A percentile compares a stretch with the other conserved stretches of the same genome.
These are phyloP conservation scores for Pseudocercospora crystallina DNA, from an alignment of 2,329 filamentous ascomycete genomes.

Conservation along the genomic window DNA sequence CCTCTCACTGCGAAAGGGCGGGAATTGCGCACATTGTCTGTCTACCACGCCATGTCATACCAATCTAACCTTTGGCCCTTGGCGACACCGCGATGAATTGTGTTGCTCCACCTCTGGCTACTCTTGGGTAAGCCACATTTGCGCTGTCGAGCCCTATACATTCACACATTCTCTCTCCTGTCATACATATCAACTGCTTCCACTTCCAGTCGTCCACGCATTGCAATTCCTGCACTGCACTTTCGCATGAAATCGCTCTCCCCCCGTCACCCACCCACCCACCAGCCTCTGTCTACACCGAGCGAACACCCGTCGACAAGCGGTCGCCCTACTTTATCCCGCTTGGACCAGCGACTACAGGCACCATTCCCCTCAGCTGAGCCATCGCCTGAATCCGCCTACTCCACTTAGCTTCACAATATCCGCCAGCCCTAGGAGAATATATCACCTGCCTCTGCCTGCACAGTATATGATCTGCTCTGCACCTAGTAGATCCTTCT, in stretches of 20 bases:
- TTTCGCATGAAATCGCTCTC: constrained; percentile 6
- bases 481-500: no score
- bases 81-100: constrained; percentile 8
- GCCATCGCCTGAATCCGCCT: constrained; percentile 4
- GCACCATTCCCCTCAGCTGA: constrained; percentile 15
- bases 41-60: constrained; percentile 1
- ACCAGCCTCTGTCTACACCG: neutral
- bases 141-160: neutral
- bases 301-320: neutral
- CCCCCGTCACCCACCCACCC: neutral
- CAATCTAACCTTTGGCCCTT: constrained; percentile 16
- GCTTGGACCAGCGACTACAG: no score
- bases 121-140: constrained; percentile 10
- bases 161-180: neutral
- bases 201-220: constrained; percentile 6
- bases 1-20: constrained; percentile 12
- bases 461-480: constrained; percentile 1
- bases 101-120: constrained; percentile 7
- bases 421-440: constrained; percentile 11
- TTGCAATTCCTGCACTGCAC: neutral
- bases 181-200: neutral
- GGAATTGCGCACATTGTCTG: neutral
- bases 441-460: neutral
- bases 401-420: constrained; percentile 11
- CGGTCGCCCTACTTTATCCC: neutral